Evolutionary conservation across 441 rosid species (phyloP).

Genomic region (Euphorbia celastroides): DNA sequence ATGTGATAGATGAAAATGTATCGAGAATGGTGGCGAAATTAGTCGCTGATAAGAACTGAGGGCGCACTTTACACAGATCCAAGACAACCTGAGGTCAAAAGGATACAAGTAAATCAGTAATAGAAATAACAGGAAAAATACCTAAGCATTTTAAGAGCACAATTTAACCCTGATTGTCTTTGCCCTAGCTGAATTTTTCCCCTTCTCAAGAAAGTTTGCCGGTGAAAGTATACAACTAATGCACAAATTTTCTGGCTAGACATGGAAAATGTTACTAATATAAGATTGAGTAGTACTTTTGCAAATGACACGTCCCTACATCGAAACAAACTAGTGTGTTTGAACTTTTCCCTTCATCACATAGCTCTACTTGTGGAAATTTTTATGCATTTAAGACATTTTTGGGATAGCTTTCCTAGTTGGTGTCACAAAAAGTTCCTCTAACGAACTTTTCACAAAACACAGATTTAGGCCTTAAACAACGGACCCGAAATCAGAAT

Average conservation of each 20-base stretch:
- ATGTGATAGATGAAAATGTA: constrained; percentile 52
- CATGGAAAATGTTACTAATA: too few relatives aligned
- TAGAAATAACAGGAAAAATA: too few relatives aligned
- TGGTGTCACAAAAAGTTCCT: too few relatives aligned
- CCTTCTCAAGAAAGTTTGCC: background rate
- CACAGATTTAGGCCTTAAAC: too few relatives aligned
- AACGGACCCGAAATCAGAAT: too few relatives aligned
- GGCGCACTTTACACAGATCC: constrained; percentile 53
- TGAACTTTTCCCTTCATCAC: background rate
- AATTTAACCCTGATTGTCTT: background rate
- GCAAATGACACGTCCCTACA: background rate
- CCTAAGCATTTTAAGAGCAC: too few relatives aligned
- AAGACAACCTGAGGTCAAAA: constrained; percentile 55
- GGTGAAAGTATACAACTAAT: background rate
- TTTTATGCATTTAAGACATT: too few relatives aligned
- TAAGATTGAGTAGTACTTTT: background rate
- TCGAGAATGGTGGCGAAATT: constrained; percentile 44
- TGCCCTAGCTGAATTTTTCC: background rate
- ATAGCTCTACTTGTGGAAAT: too few relatives aligned
- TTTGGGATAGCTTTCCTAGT: too few relatives aligned
- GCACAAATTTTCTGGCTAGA: too few relatives aligned
- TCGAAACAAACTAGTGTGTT: background rate
- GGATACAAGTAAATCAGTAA: background rate
- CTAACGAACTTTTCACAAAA: too few relatives aligned
- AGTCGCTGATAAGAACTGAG: constrained; percentile 42